These are phyloP conservation scores for Alternaria novae-zelandiae DNA, from an alignment of 2,329 filamentous ascomycete genomes.

Conservation along the genomic window DNA sequence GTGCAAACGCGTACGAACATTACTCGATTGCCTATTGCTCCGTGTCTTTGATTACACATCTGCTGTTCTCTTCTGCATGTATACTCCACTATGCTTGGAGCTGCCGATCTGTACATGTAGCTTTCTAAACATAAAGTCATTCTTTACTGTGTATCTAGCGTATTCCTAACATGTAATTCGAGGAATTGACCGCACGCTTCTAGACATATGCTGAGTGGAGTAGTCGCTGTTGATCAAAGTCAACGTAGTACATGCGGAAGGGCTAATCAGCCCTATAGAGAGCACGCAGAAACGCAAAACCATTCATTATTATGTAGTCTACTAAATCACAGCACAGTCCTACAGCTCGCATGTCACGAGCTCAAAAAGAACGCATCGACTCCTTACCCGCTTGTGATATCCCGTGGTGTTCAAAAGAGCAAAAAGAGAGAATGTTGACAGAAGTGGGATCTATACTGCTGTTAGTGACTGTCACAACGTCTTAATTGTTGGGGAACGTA, in stretches of 20 bases:
- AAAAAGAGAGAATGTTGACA: conserved; percentile 17
- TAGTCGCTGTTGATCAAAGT: too few species aligned
- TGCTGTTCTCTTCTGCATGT: background rate
- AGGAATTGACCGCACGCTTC: too few species aligned
- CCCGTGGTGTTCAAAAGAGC: background rate
- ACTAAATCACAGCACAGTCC: accelerated
- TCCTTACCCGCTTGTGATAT: background rate
- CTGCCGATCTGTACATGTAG: background rate
- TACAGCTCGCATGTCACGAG: background rate
- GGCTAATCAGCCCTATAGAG: background rate
- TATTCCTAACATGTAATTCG: background rate
- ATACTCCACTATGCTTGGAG: background rate
- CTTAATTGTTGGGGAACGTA: background rate
- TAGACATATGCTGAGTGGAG: too few species aligned
- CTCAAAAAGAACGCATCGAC: background rate
- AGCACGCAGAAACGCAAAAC: background rate
- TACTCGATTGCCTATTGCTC: background rate
- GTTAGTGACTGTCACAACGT: background rate
- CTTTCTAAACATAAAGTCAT: background rate
- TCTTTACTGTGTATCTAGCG: background rate
- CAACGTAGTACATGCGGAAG: too few species aligned
- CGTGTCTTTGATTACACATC: background rate
- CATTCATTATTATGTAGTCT: background rate
- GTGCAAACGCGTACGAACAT: background rate
- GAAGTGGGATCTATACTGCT: conserved; percentile 18